These are phyloP conservation scores for Botrytis fabae DNA, from an alignment of 2,329 filamentous ascomycete genomes.

Conservation along the genomic window DNA sequence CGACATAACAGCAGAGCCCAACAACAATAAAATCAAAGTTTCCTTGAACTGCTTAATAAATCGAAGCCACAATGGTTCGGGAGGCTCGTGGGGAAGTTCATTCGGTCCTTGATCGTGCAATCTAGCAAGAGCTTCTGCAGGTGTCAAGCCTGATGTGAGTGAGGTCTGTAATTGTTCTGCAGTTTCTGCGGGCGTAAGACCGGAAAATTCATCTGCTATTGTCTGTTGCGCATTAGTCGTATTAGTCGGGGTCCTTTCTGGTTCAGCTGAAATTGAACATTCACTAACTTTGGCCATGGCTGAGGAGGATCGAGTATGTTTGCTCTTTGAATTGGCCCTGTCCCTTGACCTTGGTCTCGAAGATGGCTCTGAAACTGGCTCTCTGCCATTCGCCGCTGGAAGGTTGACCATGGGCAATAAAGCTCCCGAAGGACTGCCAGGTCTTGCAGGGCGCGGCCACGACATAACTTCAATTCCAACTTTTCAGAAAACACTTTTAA, in stretches of 20 bases:
- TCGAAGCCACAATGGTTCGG: slow-evolving; percentile 91
- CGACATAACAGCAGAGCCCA: slow-evolving; percentile 84
- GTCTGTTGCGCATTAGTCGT: slow-evolving; percentile 33
- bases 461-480: slow-evolving; percentile 33
- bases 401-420: slow-evolving; percentile 39
- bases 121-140: slow-evolving; percentile 76
- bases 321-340: slow-evolving; percentile 33
- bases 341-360: slow-evolving; percentile 33
- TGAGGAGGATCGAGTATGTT: slow-evolving; percentile 38
- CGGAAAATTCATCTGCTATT: slow-evolving; percentile 59
- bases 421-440: slow-evolving; percentile 35
- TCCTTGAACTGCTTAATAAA: slow-evolving; percentile 98
- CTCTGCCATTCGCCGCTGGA: slow-evolving; percentile 31
- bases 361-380: slow-evolving; percentile 31
- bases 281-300: slow-evolving; percentile 39
- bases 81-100: slow-evolving; percentile 89
- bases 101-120: slow-evolving; percentile 83
- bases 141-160: slow-evolving; percentile 76
- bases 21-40: slow-evolving; percentile 86
- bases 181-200: slow-evolving; percentile 75
- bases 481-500: background rate
- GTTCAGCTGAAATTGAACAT: slow-evolving; percentile 24
- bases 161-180: slow-evolving; percentile 79
- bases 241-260: slow-evolving; percentile 20
- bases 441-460: slow-evolving; percentile 38